A percentile compares a stretch with the other conserved stretches of the same genome.
These are phyloP conservation scores for Rutstroemia sydowiana DNA, from an alignment of 2,329 filamentous ascomycete species.

Conservation along the genomic window DNA sequence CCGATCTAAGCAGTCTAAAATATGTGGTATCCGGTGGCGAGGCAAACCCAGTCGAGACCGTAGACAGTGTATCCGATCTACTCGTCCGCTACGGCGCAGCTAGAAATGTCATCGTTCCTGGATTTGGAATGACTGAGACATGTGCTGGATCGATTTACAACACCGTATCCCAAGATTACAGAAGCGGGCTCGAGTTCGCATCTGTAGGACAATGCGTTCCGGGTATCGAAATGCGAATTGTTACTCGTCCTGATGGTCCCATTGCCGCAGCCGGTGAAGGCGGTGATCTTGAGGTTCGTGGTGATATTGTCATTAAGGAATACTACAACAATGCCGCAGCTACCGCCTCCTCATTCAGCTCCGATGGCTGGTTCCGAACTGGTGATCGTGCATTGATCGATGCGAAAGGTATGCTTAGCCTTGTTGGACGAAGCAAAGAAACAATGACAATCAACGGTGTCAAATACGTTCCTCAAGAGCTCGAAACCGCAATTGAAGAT, in stretches of 20 bases:
- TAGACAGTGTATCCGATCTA: conserved; percentile 21
- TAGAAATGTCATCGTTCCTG: conserved; percentile 30
- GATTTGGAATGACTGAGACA: conserved; percentile 44
- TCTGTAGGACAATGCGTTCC: conserved; percentile 33
- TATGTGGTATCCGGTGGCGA: conserved; percentile 37
- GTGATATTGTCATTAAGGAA: conserved; percentile 21
- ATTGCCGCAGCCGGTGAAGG: background rate
- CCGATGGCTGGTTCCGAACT: conserved; percentile 92
- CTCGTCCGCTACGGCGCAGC: conserved; percentile 30
- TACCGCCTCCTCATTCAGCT: conserved; percentile 50
- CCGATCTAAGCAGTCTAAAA: background rate
- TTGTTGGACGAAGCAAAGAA: conserved; percentile 35
- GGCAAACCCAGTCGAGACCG: conserved; percentile 32
- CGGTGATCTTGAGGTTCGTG: conserved; percentile 24
- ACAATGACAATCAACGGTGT: conserved; percentile 39
- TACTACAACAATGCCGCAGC: conserved; percentile 29
- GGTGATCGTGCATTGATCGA: conserved; percentile 51
- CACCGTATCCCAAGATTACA: conserved; percentile 33
- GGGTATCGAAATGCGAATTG: conserved; percentile 35
- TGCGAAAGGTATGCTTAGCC: conserved; percentile 27
- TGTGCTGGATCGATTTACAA: conserved; percentile 41
- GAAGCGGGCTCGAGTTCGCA: conserved; percentile 30
- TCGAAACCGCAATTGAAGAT: conserved; percentile 34
- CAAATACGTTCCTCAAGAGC: conserved; percentile 32
- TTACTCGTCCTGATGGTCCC: background rate